phyloP scores from a whole-genome alignment of 2,329 filamentous ascomycete species.

The Alternaria infectoria region DNA sequence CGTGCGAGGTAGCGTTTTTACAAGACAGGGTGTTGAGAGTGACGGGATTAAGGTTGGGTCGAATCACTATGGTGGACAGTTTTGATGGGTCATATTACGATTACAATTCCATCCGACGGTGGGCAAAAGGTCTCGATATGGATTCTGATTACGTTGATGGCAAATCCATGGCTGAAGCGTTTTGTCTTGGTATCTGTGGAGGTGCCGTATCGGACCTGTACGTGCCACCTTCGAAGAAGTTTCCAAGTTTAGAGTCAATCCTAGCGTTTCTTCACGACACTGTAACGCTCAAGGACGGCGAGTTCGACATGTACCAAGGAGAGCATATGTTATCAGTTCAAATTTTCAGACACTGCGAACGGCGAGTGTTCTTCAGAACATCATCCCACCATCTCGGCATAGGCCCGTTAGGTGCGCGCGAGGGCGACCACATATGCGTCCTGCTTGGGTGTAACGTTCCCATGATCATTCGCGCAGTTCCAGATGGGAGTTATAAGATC shows the following conservation, averaged over 20 bases:
- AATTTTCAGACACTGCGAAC: rapidly evolving
- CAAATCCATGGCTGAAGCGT: not conserved
- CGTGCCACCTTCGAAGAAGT: rapidly evolving
- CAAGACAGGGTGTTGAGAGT: not conserved
- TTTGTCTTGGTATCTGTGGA: not conserved
- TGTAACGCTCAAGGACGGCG: too few relatives aligned
- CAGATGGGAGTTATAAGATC: not conserved
- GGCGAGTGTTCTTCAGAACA: not conserved
- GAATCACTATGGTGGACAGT: not conserved
- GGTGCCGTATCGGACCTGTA: rapidly evolving
- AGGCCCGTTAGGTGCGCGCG: not conserved
- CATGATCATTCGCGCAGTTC: not conserved
- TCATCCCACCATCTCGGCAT: not conserved
- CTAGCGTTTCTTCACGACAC: not conserved
- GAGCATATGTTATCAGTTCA: not conserved
- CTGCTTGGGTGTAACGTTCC: not conserved
- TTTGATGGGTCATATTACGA: not conserved
- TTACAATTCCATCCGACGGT: not conserved
- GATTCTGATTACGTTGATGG: not conserved
- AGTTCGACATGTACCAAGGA: not conserved
- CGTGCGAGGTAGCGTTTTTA: not conserved
- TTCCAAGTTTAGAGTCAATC: not conserved
- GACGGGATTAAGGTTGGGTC: not conserved
- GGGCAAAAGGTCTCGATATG: not conserved
- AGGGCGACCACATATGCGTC: not conserved